phyloP scores from a whole-genome alignment of 164 flowering plant species.

The Dillenia turbinata region DNA sequence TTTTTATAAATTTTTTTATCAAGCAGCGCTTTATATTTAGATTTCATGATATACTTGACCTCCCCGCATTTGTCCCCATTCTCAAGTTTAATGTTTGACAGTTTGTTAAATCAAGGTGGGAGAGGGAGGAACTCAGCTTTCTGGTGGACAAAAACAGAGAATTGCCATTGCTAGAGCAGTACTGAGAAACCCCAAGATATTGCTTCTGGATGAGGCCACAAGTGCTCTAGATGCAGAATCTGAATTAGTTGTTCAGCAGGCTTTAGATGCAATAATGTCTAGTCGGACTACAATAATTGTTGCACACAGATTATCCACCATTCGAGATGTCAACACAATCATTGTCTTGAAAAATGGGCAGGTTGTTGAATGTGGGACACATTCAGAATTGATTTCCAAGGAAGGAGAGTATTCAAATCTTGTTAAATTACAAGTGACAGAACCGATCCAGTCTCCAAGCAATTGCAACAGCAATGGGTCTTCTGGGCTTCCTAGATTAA shows the following conservation, averaged over 20 bases:
- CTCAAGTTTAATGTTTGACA: slow-evolving; percentile 2
- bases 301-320: slow-evolving; percentile 62
- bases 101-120: slow-evolving; percentile 47
- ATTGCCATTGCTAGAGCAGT: slow-evolving; percentile 72
- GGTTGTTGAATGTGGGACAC: slow-evolving; percentile 64
- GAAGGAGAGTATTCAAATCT: slow-evolving; percentile 52
- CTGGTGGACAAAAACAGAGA: slow-evolving; percentile 69
- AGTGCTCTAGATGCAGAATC: slow-evolving; percentile 72
- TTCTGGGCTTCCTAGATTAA: slow-evolving; percentile 17
- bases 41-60: too few species aligned
- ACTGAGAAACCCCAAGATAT: slow-evolving; percentile 53
- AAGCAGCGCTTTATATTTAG: too few species aligned
- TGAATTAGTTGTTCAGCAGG: slow-evolving; percentile 54
- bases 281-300: slow-evolving; percentile 52
- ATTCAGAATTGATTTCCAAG: slow-evolving; percentile 40
- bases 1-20: too few species aligned
- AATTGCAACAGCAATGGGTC: slow-evolving; percentile 8
- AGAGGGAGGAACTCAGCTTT: slow-evolving; percentile 66
- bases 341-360: slow-evolving; percentile 53
- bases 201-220: slow-evolving; percentile 70
- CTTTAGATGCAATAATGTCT: slow-evolving; percentile 40
- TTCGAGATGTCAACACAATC: slow-evolving; percentile 44
- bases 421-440: slow-evolving; percentile 47
- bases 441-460: slow-evolving; percentile 7
- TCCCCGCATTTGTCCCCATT: background rate